Conservation (phyloP, 164 flowering plant genomes). For the Liquidambar formosana region DNA sequence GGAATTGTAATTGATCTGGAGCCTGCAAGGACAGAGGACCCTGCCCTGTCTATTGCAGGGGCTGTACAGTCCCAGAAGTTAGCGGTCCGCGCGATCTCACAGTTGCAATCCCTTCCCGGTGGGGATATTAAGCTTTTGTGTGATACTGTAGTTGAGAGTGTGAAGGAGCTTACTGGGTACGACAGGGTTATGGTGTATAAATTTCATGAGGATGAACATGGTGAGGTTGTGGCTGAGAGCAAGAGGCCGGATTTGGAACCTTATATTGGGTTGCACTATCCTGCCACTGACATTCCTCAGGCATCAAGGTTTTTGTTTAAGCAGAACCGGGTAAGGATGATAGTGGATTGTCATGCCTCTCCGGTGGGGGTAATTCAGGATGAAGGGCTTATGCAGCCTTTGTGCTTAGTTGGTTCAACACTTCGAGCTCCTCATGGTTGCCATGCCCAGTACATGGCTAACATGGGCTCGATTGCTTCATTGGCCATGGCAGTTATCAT, state of each 20-base stretch:
- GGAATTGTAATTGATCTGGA: constrained; percentile 94
- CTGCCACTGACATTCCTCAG: constrained; percentile 96
- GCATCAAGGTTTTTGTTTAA: constrained; percentile 93
- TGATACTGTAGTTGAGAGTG: constrained; percentile 81
- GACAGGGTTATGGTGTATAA: constrained; percentile 97
- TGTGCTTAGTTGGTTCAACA: constrained; percentile 91
- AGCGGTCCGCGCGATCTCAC: constrained; percentile 92
- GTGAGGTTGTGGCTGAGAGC: constrained; percentile 94
- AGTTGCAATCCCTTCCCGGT: constrained; percentile 82
- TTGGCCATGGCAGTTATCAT: constrained; percentile 87
- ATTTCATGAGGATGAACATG: constrained; percentile 98
- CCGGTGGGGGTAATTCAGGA: constrained; percentile 75
- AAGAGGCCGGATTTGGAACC: constrained; percentile 82
- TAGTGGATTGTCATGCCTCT: constrained; percentile 73
- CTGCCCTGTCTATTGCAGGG: constrained; percentile 93
- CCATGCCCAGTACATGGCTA: constrained; percentile 96
- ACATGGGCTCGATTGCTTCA: constrained; percentile 92
- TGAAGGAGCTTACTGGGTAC: constrained; percentile 88
- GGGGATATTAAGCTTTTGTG: constrained; percentile 83
- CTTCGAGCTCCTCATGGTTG: constrained; percentile 96
- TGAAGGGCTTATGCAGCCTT: constrained; percentile 65
- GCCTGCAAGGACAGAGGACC: constrained; percentile 89
- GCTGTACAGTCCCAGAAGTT: constrained; percentile 97
- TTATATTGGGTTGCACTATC: constrained; percentile 88
- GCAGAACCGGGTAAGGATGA: constrained; percentile 95